Base-by-base conservation (phyloP, 768 basidiomycete genomes). In the Roridomyces roridus region DNA sequence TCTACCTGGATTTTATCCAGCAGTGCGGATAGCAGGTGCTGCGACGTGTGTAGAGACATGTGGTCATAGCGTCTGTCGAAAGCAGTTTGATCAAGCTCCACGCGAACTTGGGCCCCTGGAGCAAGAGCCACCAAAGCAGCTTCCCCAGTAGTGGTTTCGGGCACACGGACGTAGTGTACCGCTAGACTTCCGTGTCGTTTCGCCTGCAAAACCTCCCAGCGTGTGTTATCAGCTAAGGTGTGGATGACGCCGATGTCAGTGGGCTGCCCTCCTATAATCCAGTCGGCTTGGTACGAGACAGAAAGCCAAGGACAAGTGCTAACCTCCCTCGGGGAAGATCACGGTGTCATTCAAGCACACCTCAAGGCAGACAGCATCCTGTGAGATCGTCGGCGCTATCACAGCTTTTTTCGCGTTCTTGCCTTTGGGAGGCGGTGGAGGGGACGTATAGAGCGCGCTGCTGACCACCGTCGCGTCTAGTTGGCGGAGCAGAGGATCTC, bases 41-140 rank as follows among this genome's bases (percentile, higher is more conserved):
- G 92, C 0, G 88, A 88, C 1, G 91, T 92, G 70, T 94, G 92
- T 83, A 91, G 85, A 15, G 85, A 83, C 88, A 91, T 91, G 88
- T 91, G 88, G 67, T 94, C 92, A 59, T 85, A 81, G 58, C 92
- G 80, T 61, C 88, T 77, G 55, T 81, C 78, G 70, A 80, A 86
- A 15, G 87, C 91, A 20, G 77, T 74, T 21, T 84, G 75, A 35
- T 81, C 86, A 6, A 89, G 78, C 5, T 82, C 77, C 43, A 85
- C 78, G 12, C 67, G 71, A 8, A 90, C 84, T 42, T 74, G 70
- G 1, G 74, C 72, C 4, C 90, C 85, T 23, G 83, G 72, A 6
- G 74, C 52, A 55, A 91, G 84, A 6, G 71, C 72, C n/a, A 70
- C 65, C 37, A 80, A 69, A 1, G 81, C 83, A 56, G 71, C 73